Conservation (phyloP, 345 rosid species). For the Citrus mangshanensis region DNA sequence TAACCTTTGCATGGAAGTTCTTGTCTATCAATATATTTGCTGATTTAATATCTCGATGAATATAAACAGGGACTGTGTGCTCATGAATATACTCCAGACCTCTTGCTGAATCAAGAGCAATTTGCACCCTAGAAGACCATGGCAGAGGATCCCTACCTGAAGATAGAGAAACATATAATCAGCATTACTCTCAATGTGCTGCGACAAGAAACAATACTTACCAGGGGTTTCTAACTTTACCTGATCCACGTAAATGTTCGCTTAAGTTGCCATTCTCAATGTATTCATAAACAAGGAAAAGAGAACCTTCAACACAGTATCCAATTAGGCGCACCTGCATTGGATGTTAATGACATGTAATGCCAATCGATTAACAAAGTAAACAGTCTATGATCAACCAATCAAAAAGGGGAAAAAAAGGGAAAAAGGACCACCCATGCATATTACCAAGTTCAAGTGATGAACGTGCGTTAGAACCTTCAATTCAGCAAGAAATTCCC, state of each 20-base stretch:
- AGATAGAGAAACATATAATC: constrained; percentile 16
- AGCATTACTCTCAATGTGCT: constrained; percentile 9
- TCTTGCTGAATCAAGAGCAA: constrained; percentile 97
- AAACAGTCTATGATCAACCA: neutral
- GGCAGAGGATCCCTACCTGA: constrained; percentile 73
- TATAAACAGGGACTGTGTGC: constrained; percentile 96
- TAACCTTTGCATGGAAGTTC: constrained; percentile 82
- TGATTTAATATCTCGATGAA: constrained; percentile 93
- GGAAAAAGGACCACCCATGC: neutral
- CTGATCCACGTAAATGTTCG: constrained; percentile 85
- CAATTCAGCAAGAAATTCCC: constrained; percentile 91
- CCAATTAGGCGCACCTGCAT: constrained; percentile 87
- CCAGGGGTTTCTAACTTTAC: constrained; percentile 30
- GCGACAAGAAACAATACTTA: neutral
- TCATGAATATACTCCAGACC: constrained; percentile 98
- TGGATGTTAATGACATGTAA: neutral
- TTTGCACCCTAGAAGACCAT: constrained; percentile 87
- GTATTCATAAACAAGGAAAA: constrained; percentile 82
- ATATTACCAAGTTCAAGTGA: constrained; percentile 87
- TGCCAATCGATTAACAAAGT: neutral
- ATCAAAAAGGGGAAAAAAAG: neutral
- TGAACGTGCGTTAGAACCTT: constrained; percentile 90
- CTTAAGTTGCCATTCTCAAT: constrained; percentile 94
- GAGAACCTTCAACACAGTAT: constrained; percentile 91
- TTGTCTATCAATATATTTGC: constrained; percentile 93